Conservation (phyloP, 257 asterid species). For the Eucommia ulmoides region DNA sequence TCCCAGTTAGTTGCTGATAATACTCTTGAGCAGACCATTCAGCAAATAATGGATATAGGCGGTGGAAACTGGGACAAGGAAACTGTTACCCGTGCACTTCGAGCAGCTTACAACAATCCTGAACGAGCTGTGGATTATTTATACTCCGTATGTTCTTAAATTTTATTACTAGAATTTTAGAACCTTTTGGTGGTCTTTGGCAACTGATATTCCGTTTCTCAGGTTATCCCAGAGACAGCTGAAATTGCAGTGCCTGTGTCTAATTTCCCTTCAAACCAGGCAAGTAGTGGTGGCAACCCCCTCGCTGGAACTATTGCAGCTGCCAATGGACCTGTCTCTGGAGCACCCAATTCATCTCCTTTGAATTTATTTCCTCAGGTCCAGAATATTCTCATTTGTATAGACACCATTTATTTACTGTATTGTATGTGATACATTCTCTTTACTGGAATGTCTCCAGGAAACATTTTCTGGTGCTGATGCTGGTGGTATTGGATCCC, state of each 20-base stretch:
- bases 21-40: slow-evolving; percentile 50
- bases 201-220: too few relatives aligned
- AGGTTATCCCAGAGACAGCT: neutral
- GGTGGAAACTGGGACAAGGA: slow-evolving; percentile 16
- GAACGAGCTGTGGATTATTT: slow-evolving; percentile 45
- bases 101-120: slow-evolving; percentile 20
- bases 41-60: slow-evolving; percentile 42
- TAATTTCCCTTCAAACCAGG: neutral
- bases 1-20: slow-evolving; percentile 40
- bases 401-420: slow-evolving; percentile 8
- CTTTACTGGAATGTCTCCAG: slow-evolving; percentile 23
- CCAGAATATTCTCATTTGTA: too few relatives aligned
- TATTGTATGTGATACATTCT: slow-evolving; percentile 1
- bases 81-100: slow-evolving; percentile 12
- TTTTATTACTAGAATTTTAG: too few relatives aligned
- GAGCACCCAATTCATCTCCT: slow-evolving; percentile 78
- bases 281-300: slow-evolving; percentile 20
- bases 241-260: neutral
- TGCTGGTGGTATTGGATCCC: slow-evolving; percentile 54
- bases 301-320: slow-evolving; percentile 24
- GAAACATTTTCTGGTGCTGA: slow-evolving; percentile 47
- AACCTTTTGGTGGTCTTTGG: too few relatives aligned
- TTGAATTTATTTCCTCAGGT: slow-evolving; percentile 90
- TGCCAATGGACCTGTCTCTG: slow-evolving; percentile 34
- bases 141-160: slow-evolving; percentile 40